Base-by-base conservation (phyloP, 2,329 filamentous ascomycete species). In the Dactylellina drechsleri region DNA sequence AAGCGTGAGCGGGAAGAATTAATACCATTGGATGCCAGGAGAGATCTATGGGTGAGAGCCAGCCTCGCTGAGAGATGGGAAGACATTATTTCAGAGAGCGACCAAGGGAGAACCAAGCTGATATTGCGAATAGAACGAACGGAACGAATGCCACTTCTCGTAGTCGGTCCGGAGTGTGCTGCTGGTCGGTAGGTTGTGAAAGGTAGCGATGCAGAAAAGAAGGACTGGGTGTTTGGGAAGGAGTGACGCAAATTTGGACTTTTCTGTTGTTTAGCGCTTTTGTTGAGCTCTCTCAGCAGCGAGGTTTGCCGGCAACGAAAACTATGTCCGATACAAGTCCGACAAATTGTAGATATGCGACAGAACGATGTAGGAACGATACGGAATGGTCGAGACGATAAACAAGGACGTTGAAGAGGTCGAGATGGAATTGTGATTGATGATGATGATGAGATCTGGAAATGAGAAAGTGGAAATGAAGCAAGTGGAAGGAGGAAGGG, bases 41-140 rank as follows among this genome's bases (percentile, higher is more conserved):
- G 64, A 26, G 71, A 67, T 41, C 71, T 68, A 52, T 75, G 57
- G 36, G 54, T 68, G 71, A 75, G 71, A 68, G 58, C 71, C 64
- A 75, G 71, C 60, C 71, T 75, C 71, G 71, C 71, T 53, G 71
- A 68, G 53, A 75, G 71, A 75, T 68, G 71, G 52, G 71, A 68
- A 8, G 71, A 59, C 71, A 75, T 75, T 58, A 40, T 49, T 23
- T 36, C 20, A 16, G 36, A n/a, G 1, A 45, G 52, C 59, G 61
- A 68, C 54, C 18, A 7, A 13, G 31, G 31, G 10, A 36, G 31
- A 36, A 45, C 36, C 18, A 43, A 43, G 28, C 28, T 50, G n/a
- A 31, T 28, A 2, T 12, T 47, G 41, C 26, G 26, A 40, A 43
- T 41, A 15, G 26, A 56, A 70, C 45, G 57, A 50, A 23, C 60